Evolutionary conservation across 1,139 yeast genomes (phyloP).

Genomic region (Kodamaea alishanica): DNA sequence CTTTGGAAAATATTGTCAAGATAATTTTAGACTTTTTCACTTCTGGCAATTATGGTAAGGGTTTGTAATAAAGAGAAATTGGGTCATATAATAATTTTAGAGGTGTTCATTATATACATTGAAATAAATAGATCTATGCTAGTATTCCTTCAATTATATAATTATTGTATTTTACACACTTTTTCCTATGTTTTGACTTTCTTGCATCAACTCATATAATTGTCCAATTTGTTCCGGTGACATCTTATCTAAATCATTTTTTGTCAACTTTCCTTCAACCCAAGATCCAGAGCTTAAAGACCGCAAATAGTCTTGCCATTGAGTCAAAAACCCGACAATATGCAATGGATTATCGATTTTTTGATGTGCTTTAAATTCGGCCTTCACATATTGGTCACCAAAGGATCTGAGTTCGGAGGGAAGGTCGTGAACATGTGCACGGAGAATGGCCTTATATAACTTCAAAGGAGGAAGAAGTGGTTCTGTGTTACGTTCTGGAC

Average conservation of each 20-base stretch:
- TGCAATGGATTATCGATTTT: conserved; percentile 83
- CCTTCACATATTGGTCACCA: conserved; percentile 87
- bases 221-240: conserved; percentile 92
- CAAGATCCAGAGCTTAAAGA: conserved; percentile 73
- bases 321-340: conserved; percentile 86
- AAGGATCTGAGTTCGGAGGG: conserved; percentile 69
- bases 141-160: not conserved
- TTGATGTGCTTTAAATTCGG: conserved; percentile 87
- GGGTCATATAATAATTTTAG: not conserved
- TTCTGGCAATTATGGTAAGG: conserved; percentile 84
- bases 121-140: not conserved
- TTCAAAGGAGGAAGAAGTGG: conserved; percentile 79
- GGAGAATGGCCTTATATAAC: conserved; percentile 69
- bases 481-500: conserved; percentile 50
- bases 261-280: conserved; percentile 65
- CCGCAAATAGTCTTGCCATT: conserved; percentile 90
- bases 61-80: conserved; percentile 45
- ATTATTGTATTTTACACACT: conserved; percentile 46
- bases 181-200: conserved; percentile 40
- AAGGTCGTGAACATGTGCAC: conserved; percentile 67
- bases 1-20: conserved; percentile 70
- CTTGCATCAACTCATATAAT: conserved; percentile 47
- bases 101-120: not conserved
- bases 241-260: conserved; percentile 71
- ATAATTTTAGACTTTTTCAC: conserved; percentile 73